A percentile compares a stretch with the other conserved stretches of the same genome.
Evolutionary conservation across 768 basidiomycete genomes (phyloP).

Genomic region (Mycena maculata): DNA sequence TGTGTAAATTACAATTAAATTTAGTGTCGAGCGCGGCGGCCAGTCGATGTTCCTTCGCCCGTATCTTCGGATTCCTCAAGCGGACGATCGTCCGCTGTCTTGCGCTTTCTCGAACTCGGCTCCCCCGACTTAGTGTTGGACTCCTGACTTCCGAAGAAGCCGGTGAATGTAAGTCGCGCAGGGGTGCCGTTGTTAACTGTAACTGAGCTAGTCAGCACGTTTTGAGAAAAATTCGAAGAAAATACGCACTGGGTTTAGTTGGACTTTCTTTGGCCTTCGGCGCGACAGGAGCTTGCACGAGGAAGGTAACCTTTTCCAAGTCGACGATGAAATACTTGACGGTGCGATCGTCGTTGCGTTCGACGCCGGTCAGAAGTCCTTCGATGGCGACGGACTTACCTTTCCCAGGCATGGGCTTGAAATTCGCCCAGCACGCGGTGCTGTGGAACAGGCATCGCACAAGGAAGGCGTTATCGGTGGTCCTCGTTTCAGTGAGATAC

Average conservation of each 20-base stretch:
- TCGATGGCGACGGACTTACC: conserved; percentile 14
- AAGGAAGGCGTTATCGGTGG: background rate
- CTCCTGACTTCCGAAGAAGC: conserved; percentile 12
- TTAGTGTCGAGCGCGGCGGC: background rate
- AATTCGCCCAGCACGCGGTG: conserved; percentile 2
- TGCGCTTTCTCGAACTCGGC: background rate
- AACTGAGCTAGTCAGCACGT: background rate
- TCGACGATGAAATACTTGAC: conserved; percentile 16
- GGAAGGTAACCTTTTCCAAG: conserved; percentile 16
- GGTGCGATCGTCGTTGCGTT: conserved; percentile 15
- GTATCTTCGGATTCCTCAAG: background rate
- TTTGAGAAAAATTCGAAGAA: background rate
- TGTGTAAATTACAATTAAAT: too few species aligned
- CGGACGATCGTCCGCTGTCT: background rate
- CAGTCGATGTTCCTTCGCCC: background rate
- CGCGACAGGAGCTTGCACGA: background rate
- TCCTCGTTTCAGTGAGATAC: conserved; percentile 1
- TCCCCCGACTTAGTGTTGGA: background rate
- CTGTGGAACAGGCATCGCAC: background rate
- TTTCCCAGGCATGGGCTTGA: conserved; percentile 4
- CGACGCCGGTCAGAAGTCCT: conserved; percentile 4
- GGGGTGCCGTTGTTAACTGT: conserved; percentile 5
- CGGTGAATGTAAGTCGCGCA: conserved; percentile 16
- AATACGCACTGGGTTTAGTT: background rate
- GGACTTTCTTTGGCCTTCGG: conserved; percentile 20